Percentiles rank a stretch among this genome's conserved stretches.
phyloP scores from a whole-genome alignment of 108 stramenopile genomes.

The Nannochloropsis oceanica region DNA sequence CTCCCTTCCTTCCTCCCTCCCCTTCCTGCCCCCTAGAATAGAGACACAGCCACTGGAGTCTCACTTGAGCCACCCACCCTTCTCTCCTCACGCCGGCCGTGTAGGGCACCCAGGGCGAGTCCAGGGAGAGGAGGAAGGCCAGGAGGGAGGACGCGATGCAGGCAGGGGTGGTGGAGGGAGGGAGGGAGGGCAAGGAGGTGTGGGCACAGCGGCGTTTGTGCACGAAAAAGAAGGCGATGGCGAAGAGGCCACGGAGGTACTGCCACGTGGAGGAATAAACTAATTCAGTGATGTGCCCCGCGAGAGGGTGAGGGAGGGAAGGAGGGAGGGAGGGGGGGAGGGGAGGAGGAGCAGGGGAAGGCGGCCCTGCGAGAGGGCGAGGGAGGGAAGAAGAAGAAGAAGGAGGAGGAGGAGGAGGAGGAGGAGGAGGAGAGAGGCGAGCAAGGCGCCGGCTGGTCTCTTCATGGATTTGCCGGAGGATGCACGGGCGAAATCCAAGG shows the following conservation, averaged over 20 bases:
- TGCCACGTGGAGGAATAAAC: background rate
- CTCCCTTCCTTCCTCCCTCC: background rate
- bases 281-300: background rate
- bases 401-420: background rate
- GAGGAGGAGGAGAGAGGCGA: background rate
- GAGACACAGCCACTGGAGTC: no score
- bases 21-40: no score
- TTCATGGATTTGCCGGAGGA: background rate
- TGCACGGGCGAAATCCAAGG: background rate
- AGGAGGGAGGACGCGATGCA: background rate
- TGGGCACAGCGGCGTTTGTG: background rate
- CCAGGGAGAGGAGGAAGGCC: background rate
- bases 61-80: background rate
- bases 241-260: background rate
- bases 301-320: no score
- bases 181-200: no score
- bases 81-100: background rate
- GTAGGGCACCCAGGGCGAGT: background rate
- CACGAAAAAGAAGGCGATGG: background rate
- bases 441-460: background rate
- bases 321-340: background rate
- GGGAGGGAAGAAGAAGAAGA: no score
- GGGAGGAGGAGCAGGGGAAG: background rate
- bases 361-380: no score
- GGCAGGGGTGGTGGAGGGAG: background rate